Conservation (phyloP, 345 rosid species). For the Durio zibethinus region DNA sequence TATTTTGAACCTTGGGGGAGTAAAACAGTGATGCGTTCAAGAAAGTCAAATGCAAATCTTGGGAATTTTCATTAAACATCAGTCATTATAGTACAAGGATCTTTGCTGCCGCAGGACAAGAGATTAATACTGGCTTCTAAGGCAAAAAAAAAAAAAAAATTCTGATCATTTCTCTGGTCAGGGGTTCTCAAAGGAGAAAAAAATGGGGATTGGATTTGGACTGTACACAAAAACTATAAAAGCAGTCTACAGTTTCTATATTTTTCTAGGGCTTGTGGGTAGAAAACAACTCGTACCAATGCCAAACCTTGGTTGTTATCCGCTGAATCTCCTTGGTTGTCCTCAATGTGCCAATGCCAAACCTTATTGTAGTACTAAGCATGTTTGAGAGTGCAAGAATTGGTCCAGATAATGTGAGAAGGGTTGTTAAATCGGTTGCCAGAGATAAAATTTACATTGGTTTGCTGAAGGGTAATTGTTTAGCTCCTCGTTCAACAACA, state of each 20-base stretch:
- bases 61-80: slow-evolving; percentile 11
- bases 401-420: slow-evolving; percentile 3
- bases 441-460: slow-evolving; percentile 17
- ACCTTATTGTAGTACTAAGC: neutral
- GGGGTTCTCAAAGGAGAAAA: neutral
- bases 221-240: slow-evolving; percentile 45
- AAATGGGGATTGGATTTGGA: neutral
- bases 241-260: slow-evolving; percentile 26
- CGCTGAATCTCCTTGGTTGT: too few relatives aligned
- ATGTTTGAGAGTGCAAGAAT: neutral
- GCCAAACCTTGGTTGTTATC: neutral
- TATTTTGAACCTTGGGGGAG: neutral
- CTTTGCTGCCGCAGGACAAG: neutral
- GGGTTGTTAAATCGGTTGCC: slow-evolving; percentile 8
- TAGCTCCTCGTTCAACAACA: slow-evolving; percentile 62
- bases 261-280: slow-evolving; percentile 29
- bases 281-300: too few relatives aligned
- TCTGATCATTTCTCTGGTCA: neutral
- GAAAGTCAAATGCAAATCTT: too few relatives aligned
- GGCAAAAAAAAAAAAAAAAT: neutral
- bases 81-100: neutral
- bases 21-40: neutral
- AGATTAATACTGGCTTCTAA: neutral
- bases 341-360: too few relatives aligned
- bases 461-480: slow-evolving; percentile 55